phyloP scores from a whole-genome alignment of 129 eudicot species.

The Gnaphalium uliginosum region DNA sequence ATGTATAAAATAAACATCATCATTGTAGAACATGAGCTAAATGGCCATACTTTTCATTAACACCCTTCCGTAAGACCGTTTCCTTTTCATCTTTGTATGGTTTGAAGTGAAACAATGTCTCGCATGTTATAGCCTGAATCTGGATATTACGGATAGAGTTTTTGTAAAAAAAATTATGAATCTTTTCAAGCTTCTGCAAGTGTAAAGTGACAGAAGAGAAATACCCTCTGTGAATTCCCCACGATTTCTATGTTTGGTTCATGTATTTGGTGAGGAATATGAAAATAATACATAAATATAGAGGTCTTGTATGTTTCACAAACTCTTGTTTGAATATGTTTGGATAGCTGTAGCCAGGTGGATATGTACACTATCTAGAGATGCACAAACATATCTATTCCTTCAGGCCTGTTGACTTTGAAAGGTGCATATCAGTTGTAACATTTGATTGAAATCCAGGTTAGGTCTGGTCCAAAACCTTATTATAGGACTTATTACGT shows the following conservation, averaged over 20 bases:
- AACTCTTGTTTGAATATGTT: slow-evolving; percentile 11
- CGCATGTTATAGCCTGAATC: slow-evolving; percentile 30
- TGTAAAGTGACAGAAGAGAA: slow-evolving; percentile 30
- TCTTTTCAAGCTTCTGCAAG: slow-evolving; percentile 27
- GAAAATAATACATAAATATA: not conserved
- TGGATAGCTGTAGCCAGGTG: slow-evolving; percentile 20
- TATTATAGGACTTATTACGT: too few relatives aligned
- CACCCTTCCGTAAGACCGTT: slow-evolving; percentile 20
- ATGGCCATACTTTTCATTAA: slow-evolving; percentile 11
- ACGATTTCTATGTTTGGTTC: not conserved
- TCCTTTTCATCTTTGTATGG: slow-evolving; percentile 20
- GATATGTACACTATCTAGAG: slow-evolving; percentile 6
- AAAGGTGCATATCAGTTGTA: not conserved
- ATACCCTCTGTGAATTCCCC: not conserved
- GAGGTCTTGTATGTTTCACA: not conserved
- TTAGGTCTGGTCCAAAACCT: not conserved
- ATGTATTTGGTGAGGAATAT: not conserved
- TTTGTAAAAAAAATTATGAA: slow-evolving; percentile 22
- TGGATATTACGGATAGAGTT: slow-evolving; percentile 30
- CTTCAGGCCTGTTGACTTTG: not conserved
- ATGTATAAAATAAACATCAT: slow-evolving; percentile 32
- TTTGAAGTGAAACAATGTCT: slow-evolving; percentile 33
- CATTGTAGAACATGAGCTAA: slow-evolving; percentile 14
- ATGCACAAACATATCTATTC: not conserved
- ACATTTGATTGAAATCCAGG: not conserved